Conservation (phyloP, 106 monocot genomes). For the Cymbidium sinense region DNA sequence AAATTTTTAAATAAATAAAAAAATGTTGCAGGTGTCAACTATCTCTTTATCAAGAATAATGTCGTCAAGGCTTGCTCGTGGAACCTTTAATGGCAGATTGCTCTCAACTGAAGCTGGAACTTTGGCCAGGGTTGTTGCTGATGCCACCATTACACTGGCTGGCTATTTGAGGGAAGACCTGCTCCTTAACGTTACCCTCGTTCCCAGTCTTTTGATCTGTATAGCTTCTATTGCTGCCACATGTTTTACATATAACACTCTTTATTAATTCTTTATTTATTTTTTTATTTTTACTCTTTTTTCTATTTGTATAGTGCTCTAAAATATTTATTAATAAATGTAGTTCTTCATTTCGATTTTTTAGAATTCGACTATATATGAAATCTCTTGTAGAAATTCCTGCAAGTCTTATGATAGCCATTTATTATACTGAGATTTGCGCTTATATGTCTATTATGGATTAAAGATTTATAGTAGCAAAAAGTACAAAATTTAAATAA, state of each 20-base stretch:
- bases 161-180: conserved; percentile 28
- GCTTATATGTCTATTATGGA: too few species aligned
- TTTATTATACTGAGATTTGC: too few species aligned
- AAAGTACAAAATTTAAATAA: too few species aligned
- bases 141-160: conserved; percentile 44
- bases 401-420: too few species aligned
- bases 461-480: too few species aligned
- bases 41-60: conserved; percentile 45
- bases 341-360: too few species aligned
- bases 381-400: too few species aligned
- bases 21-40: conserved; percentile 39
- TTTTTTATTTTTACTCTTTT: conserved; percentile 14
- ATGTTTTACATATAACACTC: conserved; percentile 29
- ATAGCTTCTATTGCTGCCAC: conserved; percentile 25
- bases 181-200: conserved; percentile 31
- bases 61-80: conserved; percentile 42
- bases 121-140: conserved; percentile 40
- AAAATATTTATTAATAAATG: not conserved
- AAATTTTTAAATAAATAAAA: not conserved
- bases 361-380: too few species aligned
- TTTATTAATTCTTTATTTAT: conserved; percentile 14
- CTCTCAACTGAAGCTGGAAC: conserved; percentile 52
- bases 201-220: conserved; percentile 36
- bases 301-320: not conserved
- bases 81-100: conserved; percentile 48